Base-by-base conservation (phyloP, 345 rosid species). In the Boechera divaricarpa region DNA sequence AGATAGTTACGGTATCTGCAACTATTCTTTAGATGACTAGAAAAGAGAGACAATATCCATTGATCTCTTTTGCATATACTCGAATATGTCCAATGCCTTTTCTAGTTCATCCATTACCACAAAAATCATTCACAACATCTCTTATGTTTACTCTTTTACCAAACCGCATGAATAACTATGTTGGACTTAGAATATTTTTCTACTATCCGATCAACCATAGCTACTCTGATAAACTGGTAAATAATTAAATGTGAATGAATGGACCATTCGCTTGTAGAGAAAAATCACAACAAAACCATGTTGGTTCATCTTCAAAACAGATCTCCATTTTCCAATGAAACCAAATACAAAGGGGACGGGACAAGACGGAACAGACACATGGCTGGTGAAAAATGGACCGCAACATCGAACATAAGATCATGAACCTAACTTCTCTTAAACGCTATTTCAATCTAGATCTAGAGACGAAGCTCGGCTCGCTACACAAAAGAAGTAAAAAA, bases 101-200 rank as follows among this genome's bases (percentile, higher is more conserved):
- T 66, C 2, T 66, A 48, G 9, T 15, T 63, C 21, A 0, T 42
- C 21, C 16, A 24, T 3, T 24, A 39, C 0, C 10, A 6, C 0
- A 11, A 11, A 5, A 0, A 21, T 0, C 5, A 32, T 33, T 9
- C 10, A 0, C 0, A 0, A 12, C 2, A 0, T 13, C 1, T 55
- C 4, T 11, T 3, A 1, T 2, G 5, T 12, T 53, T 24, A 2
- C 0, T 0, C 7, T 7, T 2, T 4, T 7, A 8, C 8, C 2
- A 5, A 16, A 0, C 0, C 10, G 3, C 10, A 18, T 10, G 4
- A 1, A 0, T 11, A 62, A 44, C 57, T 66, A 66, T 52, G 72
- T 67, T 67, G 71, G 60, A 67, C 71, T 67, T 67, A 67, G 71
- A 67, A 52, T 31, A 31, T 0, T 29, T 13, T 41, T 42, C 13